Evolutionary conservation across 1,139 yeast genomes (phyloP), one percentile per base, ranked within the genome.

Genomic region (Sugiyamaella xylanicola): DNA sequence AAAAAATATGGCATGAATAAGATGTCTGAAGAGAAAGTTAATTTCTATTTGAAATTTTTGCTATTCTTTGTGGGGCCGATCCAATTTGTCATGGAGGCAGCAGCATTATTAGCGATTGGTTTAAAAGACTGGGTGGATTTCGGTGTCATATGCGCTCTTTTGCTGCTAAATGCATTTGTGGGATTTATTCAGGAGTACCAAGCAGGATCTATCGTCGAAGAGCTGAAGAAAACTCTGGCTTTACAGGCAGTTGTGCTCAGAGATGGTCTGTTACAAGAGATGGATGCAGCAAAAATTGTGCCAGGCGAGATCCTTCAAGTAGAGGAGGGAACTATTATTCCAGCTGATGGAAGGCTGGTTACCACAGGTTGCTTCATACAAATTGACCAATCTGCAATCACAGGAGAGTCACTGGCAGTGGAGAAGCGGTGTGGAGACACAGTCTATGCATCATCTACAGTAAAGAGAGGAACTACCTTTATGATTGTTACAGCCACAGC

Each of bases 101-200:
- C 98, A 71, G 97, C 97, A 69, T 83, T 91, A 63, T 82, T 92
- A 75, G 97, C 98, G 69, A 96, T 96, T 65, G 97, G 97, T 87
- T 83, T 92, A 71, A 95, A 90, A 79, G 97, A 91, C 80, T 92
- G 97, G 97, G 97, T 92, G 72, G 97, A 91, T 83, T 91, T 91
- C 81, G 97, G 97, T 84, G 97, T 92, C 75, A 91, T 92, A 72
- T 85, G 90, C 77, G 97, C 87, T 76, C 79, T 92, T 70, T 81
- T 92, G 68, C 71, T 86, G 75, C 84, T 92, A 75, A 92, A 92
- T 78, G 97, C 97, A 65, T 78, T 80, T 68, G 97, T 92, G 74
- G 98, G 98, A 83, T 92, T 91, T 85, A 81, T 90, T 68, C 97
- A 92, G 80, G 98, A 92, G 79, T 92, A 81, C 86, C 95, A 72